Evolutionary conservation across 306 rosid genomes (phyloP).

Genomic region (Geum urbanum): DNA sequence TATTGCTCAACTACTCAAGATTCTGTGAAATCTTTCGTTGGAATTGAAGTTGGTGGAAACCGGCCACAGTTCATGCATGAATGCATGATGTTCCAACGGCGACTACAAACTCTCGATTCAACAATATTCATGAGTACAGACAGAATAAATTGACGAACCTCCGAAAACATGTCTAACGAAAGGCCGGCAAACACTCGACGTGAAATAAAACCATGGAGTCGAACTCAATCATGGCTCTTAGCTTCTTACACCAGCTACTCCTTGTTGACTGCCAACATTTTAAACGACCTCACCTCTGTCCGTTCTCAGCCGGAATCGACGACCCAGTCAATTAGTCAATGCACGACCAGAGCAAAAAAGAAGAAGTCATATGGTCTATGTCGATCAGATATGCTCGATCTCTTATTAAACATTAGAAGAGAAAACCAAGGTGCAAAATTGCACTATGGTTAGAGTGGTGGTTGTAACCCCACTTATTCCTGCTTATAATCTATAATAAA

Average conservation of each 20-base stretch:
- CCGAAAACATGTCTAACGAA: constrained; percentile 5
- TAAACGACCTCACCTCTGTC: not conserved
- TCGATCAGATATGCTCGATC: not conserved
- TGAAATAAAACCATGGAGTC: not conserved
- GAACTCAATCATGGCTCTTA: not conserved
- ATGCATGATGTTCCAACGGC: too few species aligned
- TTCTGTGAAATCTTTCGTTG: not conserved
- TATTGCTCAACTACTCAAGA: not conserved
- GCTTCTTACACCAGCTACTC: not conserved
- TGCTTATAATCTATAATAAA: not conserved
- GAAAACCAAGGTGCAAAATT: not conserved
- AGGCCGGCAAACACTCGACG: constrained; percentile 3
- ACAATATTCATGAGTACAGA: not conserved
- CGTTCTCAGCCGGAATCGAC: not conserved
- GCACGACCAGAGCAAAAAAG: not conserved
- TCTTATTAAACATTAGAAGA: not conserved
- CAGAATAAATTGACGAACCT: not conserved
- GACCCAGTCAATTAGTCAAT: constrained; percentile 4
- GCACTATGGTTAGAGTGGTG: not conserved
- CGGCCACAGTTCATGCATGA: too few species aligned
- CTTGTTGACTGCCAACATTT: not conserved
- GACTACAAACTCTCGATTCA: too few species aligned
- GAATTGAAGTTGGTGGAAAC: too few species aligned
- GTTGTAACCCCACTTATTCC: not conserved
- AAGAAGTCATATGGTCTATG: not conserved